phyloP scores from a whole-genome alignment of 2,329 filamentous ascomycete genomes.

The Alternaria gaisen region DNA sequence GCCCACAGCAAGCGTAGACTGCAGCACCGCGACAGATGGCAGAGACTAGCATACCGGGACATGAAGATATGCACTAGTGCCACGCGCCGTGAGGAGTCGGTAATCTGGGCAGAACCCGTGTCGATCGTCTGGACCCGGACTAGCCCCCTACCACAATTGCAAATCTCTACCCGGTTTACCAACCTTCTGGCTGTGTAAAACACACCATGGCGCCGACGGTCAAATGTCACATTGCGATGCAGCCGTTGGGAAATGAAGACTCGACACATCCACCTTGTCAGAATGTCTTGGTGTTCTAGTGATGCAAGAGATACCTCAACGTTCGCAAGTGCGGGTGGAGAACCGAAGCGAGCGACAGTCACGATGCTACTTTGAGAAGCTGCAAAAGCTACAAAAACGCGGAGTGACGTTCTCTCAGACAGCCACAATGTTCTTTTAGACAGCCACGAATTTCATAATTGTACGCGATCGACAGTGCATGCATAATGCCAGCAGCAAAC shows the following conservation, averaged over 20 bases:
- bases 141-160: conserved; percentile 11
- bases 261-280: conserved; percentile 7
- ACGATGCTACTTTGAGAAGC: background rate
- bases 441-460: conserved; percentile 1
- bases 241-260: conserved; percentile 16
- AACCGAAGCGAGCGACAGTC: conserved; percentile 2
- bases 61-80: conserved; percentile 6
- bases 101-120: conserved; percentile 32
- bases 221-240: conserved; percentile 10
- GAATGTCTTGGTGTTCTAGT: background rate
- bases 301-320: background rate
- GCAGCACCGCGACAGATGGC: background rate
- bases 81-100: conserved; percentile 24
- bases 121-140: conserved; percentile 29
- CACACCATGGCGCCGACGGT: conserved; percentile 11
- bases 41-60: conserved; percentile 5
- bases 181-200: background rate
- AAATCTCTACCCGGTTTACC: conserved; percentile 22
- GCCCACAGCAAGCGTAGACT: conserved; percentile 9
- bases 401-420: conserved; percentile 39
- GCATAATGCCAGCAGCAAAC: conserved; percentile 11
- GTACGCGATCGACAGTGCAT: conserved; percentile 7
- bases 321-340: conserved; percentile 9
- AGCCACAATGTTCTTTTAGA: conserved; percentile 27
- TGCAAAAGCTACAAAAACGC: conserved; percentile 7